Conservation (phyloP, 306 rosid species). For the Biancaea sappan region DNA sequence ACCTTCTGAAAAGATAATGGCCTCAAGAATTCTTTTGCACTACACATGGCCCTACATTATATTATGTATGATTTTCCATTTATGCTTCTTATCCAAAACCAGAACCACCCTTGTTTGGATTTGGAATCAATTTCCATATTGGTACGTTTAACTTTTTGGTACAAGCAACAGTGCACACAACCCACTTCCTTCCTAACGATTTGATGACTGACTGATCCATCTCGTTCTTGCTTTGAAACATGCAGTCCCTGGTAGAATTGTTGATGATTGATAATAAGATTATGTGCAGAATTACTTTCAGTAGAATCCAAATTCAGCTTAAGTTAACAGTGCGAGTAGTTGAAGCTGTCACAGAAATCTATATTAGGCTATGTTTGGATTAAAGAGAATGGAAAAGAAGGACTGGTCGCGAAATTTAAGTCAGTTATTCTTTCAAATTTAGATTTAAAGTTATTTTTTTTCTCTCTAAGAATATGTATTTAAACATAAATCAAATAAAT, state of each 20-base stretch:
- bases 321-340: background rate
- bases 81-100: conserved; percentile 12
- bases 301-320: background rate
- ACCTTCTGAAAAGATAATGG: background rate
- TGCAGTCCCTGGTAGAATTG: background rate
- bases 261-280: background rate
- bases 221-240: background rate
- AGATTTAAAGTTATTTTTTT: too few relatives aligned
- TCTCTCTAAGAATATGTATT: too few relatives aligned
- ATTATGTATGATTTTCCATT: background rate
- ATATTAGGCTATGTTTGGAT: background rate
- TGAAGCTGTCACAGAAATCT: background rate
- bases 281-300: background rate
- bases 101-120: background rate
- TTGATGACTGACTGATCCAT: background rate
- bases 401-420: too few relatives aligned
- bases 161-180: background rate
- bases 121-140: background rate
- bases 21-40: background rate
- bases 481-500: too few relatives aligned
- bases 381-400: background rate
- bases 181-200: background rate
- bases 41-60: background rate
- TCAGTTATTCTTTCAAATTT: too few relatives aligned
- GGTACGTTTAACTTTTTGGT: background rate